Evolutionary conservation across 2,329 filamentous ascomycete genomes (phyloP).

Genomic region (Beauveria caledonica): DNA sequence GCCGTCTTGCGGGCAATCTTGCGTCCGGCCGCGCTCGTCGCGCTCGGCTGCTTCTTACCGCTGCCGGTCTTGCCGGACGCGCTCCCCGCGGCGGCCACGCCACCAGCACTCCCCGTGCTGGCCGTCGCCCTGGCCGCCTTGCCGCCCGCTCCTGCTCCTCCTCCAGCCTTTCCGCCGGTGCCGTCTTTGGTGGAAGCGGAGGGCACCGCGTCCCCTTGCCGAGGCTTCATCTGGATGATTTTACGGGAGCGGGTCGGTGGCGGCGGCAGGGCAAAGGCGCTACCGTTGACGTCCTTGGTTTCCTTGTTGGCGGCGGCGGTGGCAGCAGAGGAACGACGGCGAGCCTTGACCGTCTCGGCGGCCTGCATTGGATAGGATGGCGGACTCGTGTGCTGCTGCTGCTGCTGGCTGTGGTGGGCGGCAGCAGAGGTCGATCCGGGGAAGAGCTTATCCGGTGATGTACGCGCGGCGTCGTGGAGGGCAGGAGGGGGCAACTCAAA

Average conservation of each 20-base stretch:
- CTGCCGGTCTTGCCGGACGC: conserved; percentile 21
- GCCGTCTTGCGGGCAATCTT: conserved; percentile 96
- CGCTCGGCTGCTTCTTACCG: conserved; percentile 71
- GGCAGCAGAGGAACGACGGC: conserved; percentile 41
- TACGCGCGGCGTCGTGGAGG: conserved; percentile 42
- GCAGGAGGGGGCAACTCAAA: conserved; percentile 75
- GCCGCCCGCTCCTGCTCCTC: not conserved
- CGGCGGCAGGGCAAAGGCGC: conserved; percentile 71
- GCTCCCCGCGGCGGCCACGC: conserved; percentile 4
- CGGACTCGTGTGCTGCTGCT: conserved; percentile 15
- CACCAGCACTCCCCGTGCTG: conserved; percentile 11
- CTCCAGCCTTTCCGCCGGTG: conserved; percentile 10
- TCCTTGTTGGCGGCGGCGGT: conserved; percentile 33
- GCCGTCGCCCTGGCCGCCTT: conserved; percentile 17
- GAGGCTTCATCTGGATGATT: conserved; percentile 96
- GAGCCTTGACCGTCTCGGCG: conserved; percentile 44
- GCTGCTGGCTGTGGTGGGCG: conserved; percentile 11
- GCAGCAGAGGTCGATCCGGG: not conserved
- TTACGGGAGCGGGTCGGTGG: conserved; percentile 87
- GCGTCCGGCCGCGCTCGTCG: conserved; percentile 75
- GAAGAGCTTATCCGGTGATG: conserved; percentile 26
- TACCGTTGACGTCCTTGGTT: conserved; percentile 43
- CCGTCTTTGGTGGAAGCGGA: conserved; percentile 21
- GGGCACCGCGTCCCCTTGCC: conserved; percentile 30
- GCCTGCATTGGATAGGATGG: conserved; percentile 37